These are phyloP conservation scores for Nemania abortiva DNA, from an alignment of 2,329 filamentous ascomycete species.

Conservation along the genomic window DNA sequence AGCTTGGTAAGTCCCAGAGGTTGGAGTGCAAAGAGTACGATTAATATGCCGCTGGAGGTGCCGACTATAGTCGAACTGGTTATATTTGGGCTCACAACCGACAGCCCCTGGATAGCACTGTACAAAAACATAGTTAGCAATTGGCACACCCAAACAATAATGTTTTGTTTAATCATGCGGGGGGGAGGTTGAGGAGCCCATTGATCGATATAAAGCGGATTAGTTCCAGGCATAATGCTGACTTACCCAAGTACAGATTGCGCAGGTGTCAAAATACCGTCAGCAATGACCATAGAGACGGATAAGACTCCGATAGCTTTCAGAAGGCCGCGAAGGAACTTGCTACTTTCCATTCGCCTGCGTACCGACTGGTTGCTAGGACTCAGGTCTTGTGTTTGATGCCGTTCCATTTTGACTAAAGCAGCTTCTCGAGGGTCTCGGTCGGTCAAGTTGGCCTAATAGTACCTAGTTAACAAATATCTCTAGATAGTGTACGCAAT, in stretches of 20 bases:
- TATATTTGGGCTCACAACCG: constrained; percentile 69
- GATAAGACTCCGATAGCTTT: constrained; percentile 74
- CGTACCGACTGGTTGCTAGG: constrained; percentile 54
- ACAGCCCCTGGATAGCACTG: constrained; percentile 72
- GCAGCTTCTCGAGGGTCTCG: constrained; percentile 68
- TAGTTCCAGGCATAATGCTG: not conserved
- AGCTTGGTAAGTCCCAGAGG: constrained; percentile 73
- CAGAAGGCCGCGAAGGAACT: constrained; percentile 63
- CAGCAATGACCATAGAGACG: constrained; percentile 74
- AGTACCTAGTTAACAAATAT: not conserved
- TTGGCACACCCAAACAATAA: not conserved
- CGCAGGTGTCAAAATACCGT: constrained; percentile 76
- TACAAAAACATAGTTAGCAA: constrained; percentile 12
- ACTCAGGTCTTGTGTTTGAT: constrained; percentile 69
- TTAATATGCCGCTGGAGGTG: constrained; percentile 72
- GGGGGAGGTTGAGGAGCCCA: not conserved
- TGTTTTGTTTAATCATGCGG: not conserved
- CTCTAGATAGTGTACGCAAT: not conserved
- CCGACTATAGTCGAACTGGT: constrained; percentile 70
- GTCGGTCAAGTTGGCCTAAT: constrained; percentile 68
- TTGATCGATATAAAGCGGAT: not conserved
- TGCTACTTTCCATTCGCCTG: constrained; percentile 64
- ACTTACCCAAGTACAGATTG: constrained; percentile 72
- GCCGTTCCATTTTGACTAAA: constrained; percentile 70
- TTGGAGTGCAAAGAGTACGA: constrained; percentile 73